Evolutionary conservation across 495 filamentous ascomycete genomes (phyloP).

Genomic region (Glonium stellatum): DNA sequence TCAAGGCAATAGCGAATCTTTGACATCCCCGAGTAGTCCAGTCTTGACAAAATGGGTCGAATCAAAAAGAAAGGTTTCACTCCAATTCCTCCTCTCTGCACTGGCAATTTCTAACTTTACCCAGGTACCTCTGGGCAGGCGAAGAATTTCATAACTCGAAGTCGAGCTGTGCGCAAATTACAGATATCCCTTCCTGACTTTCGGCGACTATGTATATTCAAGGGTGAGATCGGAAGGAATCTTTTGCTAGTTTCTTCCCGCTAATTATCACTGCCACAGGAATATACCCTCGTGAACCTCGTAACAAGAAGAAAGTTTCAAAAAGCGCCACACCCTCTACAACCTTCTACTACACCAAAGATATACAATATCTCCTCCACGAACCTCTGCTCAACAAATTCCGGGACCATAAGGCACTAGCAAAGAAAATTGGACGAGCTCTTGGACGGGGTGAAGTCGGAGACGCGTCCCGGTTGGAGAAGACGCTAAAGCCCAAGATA

Average conservation of each 20-base stretch:
- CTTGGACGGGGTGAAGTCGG: slow-evolving; percentile 84
- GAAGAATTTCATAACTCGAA: slow-evolving; percentile 97
- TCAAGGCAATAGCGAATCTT: neutral
- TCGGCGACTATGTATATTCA: slow-evolving; percentile 96
- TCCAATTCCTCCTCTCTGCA: neutral
- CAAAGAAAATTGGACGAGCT: slow-evolving; percentile 91
- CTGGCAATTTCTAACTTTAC: slow-evolving; percentile 4
- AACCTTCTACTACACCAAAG: slow-evolving; percentile 98
- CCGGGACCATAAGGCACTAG: slow-evolving; percentile 89
- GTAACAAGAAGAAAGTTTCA: slow-evolving; percentile 92
- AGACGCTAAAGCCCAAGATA: slow-evolving; percentile 75
- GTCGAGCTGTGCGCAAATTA: slow-evolving; percentile 92
- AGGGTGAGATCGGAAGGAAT: slow-evolving; percentile 47
- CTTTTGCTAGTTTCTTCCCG: neutral
- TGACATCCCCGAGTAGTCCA: neutral
- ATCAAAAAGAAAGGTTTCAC: slow-evolving; percentile 86
- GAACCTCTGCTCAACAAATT: slow-evolving; percentile 94
- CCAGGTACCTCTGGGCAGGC: slow-evolving; percentile 80
- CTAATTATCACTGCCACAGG: slow-evolving; percentile 41
- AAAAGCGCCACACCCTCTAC: slow-evolving; percentile 83
- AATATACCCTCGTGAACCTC: slow-evolving; percentile 93
- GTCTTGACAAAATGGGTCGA: slow-evolving; percentile 16
- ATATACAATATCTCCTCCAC: slow-evolving; percentile 95
- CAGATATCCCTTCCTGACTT: slow-evolving; percentile 97
- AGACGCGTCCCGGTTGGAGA: slow-evolving; percentile 78